Conservation (phyloP, 495 filamentous ascomycete genomes). For the Cercophora newfieldiana region DNA sequence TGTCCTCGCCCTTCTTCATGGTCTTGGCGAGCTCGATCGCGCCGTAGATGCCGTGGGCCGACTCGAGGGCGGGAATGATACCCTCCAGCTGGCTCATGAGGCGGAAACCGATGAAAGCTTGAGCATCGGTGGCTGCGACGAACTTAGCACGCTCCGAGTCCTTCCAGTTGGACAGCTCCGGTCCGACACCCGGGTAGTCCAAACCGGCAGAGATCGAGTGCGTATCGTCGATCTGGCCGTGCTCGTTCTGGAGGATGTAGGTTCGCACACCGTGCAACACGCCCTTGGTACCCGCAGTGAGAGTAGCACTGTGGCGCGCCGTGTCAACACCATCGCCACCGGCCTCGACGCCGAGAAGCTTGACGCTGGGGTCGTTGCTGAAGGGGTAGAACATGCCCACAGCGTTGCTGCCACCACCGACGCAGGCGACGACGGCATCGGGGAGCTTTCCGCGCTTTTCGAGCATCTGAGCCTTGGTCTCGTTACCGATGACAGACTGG, state of each 20-base stretch:
- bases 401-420: conserved; percentile 90
- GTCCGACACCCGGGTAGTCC: conserved; percentile 95
- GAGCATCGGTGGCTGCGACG: conserved; percentile 85
- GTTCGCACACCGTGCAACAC: conserved; percentile 95
- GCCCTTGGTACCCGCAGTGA: conserved; percentile 84
- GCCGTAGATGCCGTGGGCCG: conserved; percentile 88
- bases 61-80: conserved; percentile 95
- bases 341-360: conserved; percentile 90
- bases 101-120: conserved; percentile 89
- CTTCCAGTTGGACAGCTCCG: conserved; percentile 91
- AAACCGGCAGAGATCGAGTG: conserved; percentile 97
- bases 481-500: conserved; percentile 88
- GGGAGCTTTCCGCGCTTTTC: conserved; percentile 81
- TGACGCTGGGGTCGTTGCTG: conserved; percentile 77
- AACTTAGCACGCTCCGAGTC: conserved; percentile 82
- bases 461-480: conserved; percentile 87
- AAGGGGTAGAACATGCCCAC: conserved; percentile 98
- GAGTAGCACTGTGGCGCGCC: conserved; percentile 79
- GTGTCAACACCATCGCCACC: conserved; percentile 96
- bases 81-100: conserved; percentile 83
- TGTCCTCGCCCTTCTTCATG: conserved; percentile 82
- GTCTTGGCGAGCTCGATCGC: conserved; percentile 87
- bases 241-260: conserved; percentile 86
- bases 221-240: conserved; percentile 91
- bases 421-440: conserved; percentile 93